These are phyloP conservation scores for Calocybe gambosa DNA, from an alignment of 1,284 basidiomycete species.

Conservation along the genomic window DNA sequence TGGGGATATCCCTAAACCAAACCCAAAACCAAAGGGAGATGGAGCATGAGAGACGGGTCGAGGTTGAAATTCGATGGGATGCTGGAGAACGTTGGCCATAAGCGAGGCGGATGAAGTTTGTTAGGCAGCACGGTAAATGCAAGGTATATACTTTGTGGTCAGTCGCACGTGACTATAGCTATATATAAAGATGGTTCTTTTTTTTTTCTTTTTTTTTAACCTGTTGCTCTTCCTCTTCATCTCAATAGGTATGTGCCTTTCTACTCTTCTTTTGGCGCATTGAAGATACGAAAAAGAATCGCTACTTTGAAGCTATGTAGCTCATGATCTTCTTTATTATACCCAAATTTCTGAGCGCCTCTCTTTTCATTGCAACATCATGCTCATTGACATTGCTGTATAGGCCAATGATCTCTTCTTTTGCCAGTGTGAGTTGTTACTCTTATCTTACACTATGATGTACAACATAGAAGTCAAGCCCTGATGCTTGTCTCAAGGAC, in stretches of 20 bases:
- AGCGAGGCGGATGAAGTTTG: conserved; percentile 3
- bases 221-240: conserved; percentile 18
- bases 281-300: conserved; percentile 72
- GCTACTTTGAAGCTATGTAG: conserved; percentile 72
- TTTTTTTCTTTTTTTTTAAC: conserved; percentile 16
- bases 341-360: conserved; percentile 81
- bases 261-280: conserved; percentile 17
- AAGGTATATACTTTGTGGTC: conserved; percentile 3
- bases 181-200: no score
- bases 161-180: not conserved
- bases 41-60: conserved; percentile 56
- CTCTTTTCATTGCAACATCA: conserved; percentile 9
- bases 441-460: conserved; percentile 37
- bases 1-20: conserved; percentile 45
- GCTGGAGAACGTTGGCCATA: conserved; percentile 69
- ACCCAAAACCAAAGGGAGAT: conserved; percentile 65
- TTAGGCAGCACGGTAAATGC: conserved; percentile 16
- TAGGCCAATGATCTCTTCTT: not conserved
- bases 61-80: conserved; percentile 59
- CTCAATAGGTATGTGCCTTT: conserved; percentile 26
- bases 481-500: conserved; percentile 70
- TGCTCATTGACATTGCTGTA: conserved; percentile 12
- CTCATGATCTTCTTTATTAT: conserved; percentile 64
- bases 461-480: conserved; percentile 83
- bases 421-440: conserved; percentile 4